phyloP scores from a whole-genome alignment of 2,329 filamentous ascomycete species.

The Phoma sp. region DNA sequence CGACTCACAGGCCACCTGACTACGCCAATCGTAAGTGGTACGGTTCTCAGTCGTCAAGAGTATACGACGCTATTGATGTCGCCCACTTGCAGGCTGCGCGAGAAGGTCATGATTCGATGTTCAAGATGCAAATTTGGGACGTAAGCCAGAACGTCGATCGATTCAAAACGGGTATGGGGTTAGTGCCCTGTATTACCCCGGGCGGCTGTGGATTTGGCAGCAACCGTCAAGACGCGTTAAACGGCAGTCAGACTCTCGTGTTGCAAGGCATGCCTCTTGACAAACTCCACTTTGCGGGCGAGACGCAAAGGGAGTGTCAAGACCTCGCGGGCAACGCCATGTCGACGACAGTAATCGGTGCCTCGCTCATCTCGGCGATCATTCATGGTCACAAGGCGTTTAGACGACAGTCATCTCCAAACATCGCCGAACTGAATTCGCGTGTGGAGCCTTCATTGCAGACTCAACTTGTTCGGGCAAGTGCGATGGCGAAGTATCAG shows the following conservation, averaged over 20 bases:
- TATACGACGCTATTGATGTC: slow-evolving; percentile 73
- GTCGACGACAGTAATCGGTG: slow-evolving; percentile 75
- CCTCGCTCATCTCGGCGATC: slow-evolving; percentile 66
- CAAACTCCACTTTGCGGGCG: slow-evolving; percentile 68
- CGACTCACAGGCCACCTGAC: slow-evolving; percentile 56
- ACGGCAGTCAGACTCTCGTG: slow-evolving; percentile 67
- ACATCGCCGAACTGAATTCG: background rate
- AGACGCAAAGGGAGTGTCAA: slow-evolving; percentile 65
- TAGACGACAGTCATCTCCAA: background rate
- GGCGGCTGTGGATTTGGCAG: slow-evolving; percentile 68
- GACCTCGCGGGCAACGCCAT: slow-evolving; percentile 83
- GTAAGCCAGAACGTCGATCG: slow-evolving; percentile 78
- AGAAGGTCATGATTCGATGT: slow-evolving; percentile 63
- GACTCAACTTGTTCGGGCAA: background rate
- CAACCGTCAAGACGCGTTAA: slow-evolving; percentile 66
- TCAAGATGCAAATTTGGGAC: slow-evolving; percentile 64
- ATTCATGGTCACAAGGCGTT: slow-evolving; percentile 46
- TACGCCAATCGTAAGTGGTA: slow-evolving; percentile 63
- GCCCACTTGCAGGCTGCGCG: slow-evolving; percentile 60
- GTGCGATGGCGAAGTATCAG: background rate
- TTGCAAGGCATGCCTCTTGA: slow-evolving; percentile 74
- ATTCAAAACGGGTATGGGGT: slow-evolving; percentile 61
- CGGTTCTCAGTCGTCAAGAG: slow-evolving; percentile 62
- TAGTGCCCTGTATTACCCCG: slow-evolving; percentile 74
- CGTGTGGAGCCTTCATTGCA: background rate